Conservation (phyloP, 345 rosid genomes). For the Passiflora organensis region DNA sequence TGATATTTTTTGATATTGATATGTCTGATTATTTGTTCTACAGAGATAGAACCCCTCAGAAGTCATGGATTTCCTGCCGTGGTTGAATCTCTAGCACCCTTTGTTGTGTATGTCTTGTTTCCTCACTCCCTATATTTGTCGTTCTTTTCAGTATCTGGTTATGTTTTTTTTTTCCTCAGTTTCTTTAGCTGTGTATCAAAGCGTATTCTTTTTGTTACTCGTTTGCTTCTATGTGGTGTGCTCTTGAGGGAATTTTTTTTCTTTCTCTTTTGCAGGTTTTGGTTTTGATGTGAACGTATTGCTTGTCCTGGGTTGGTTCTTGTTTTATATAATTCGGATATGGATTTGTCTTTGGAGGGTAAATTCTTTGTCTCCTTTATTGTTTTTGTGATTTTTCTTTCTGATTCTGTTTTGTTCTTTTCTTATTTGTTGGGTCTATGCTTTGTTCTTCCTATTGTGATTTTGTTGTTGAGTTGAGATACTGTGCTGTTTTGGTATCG, state of each 20-base stretch:
- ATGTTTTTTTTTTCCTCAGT: background rate
- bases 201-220: background rate
- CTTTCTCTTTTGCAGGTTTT: conserved; percentile 25
- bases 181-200: too few species aligned
- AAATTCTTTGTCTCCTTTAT: background rate
- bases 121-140: background rate
- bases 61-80: conserved; percentile 29
- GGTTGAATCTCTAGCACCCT: conserved; percentile 22
- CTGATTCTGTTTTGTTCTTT: background rate
- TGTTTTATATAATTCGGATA: conserved; percentile 13
- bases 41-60: too few species aligned
- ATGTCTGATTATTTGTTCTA: too few species aligned
- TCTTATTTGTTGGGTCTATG: background rate
- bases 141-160: conserved; percentile 6
- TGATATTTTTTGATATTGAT: too few species aligned
- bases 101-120: conserved; percentile 22
- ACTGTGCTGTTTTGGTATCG: conserved; percentile 4
- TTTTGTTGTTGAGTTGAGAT: conserved; percentile 12
- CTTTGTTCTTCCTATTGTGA: background rate
- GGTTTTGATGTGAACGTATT: conserved; percentile 42
- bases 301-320: conserved; percentile 19
- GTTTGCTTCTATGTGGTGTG: conserved; percentile 2
- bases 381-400: too few species aligned
- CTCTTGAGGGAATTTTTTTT: conserved; percentile 1
- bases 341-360: conserved; percentile 37